A percentile compares a stretch with the other conserved stretches of the same genome.
phyloP scores from a whole-genome alignment of 1,284 basidiomycete species.

The Sporisorium exsertum region DNA sequence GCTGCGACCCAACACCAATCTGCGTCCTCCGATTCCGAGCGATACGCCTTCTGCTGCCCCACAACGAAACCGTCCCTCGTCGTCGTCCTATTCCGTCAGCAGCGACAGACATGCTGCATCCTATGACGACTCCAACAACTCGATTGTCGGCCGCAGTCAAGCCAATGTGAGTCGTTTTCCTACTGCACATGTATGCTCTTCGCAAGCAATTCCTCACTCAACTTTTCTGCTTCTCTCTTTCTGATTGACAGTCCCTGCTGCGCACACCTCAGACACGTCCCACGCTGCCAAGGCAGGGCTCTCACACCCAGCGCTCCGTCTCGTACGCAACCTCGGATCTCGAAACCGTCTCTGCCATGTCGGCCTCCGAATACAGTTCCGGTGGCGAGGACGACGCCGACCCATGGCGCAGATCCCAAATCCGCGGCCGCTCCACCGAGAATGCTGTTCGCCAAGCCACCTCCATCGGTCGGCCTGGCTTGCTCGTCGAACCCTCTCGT shows the following conservation, averaged over 20 bases:
- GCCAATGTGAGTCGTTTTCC: constrained; percentile 15
- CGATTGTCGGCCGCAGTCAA: constrained; percentile 41
- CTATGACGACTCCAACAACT: constrained; percentile 29
- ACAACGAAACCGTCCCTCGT: constrained; percentile 27
- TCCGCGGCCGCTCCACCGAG: constrained; percentile 31
- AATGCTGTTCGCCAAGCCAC: constrained; percentile 35
- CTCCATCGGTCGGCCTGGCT: constrained; percentile 25
- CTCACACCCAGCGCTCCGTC: constrained; percentile 46
- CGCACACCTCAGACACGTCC: constrained; percentile 37
- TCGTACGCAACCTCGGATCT: constrained; percentile 59
- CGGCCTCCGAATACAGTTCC: constrained; percentile 59
- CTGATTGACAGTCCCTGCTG: constrained; percentile 4
- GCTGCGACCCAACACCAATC: constrained; percentile 23
- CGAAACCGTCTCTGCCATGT: constrained; percentile 54
- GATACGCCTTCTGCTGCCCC: constrained; percentile 16
- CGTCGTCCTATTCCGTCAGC: constrained; percentile 23
- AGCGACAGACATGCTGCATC: constrained; percentile 22
- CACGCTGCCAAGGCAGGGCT: constrained; percentile 32
- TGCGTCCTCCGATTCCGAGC: constrained; percentile 32
- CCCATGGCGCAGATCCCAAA: constrained; percentile 26
- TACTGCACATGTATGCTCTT: not conserved
- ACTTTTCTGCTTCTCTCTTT: not conserved
- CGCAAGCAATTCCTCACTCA: not conserved
- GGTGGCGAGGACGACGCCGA: constrained; percentile 52
- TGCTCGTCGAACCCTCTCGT: constrained; percentile 40